Evolutionary conservation across 2,329 filamentous ascomycete species (phyloP).

Genomic region (Microsporum canis): DNA sequence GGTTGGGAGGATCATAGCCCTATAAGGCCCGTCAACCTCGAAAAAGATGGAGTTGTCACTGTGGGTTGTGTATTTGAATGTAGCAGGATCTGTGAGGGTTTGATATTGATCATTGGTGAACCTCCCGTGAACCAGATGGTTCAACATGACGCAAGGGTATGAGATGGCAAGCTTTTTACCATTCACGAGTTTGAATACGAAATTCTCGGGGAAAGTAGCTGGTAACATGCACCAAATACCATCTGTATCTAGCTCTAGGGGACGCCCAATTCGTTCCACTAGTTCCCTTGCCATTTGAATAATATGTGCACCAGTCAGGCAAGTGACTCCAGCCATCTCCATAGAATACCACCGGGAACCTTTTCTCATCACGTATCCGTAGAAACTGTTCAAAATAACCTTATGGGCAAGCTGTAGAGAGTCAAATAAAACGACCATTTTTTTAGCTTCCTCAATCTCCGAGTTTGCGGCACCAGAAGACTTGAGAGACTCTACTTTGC

Average conservation of each 20-base stretch:
- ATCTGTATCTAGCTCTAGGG: constrained; percentile 90
- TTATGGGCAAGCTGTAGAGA: constrained; percentile 96
- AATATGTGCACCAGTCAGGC: constrained; percentile 87
- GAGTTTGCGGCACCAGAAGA: constrained; percentile 60
- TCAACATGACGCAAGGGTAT: constrained; percentile 98
- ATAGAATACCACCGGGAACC: constrained; percentile 98
- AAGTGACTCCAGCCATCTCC: constrained; percentile 98
- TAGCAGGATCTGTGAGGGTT: constrained; percentile 64
- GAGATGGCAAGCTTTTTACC: constrained; percentile 96
- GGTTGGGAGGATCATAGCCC: constrained; percentile 90
- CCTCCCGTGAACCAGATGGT: constrained; percentile 84
- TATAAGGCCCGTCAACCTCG: constrained; percentile 95
- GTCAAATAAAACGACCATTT: constrained; percentile 96
- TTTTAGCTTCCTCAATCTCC: constrained; percentile 90
- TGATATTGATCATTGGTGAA: constrained; percentile 99
- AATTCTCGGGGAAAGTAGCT: constrained; percentile 92
- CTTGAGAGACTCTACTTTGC: constrained; percentile 81
- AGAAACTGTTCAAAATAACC: constrained; percentile 98
- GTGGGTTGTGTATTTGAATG: constrained; percentile 86
- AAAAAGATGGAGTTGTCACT: constrained; percentile 99
- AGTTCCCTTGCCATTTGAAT: constrained; percentile 92
- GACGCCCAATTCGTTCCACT: constrained; percentile 84
- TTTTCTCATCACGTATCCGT: constrained; percentile 98
- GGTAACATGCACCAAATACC: constrained; percentile 99
- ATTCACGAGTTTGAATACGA: constrained; percentile 83